Evolutionary conservation across 768 basidiomycete genomes (phyloP), one percentile per base, ranked within the genome.

Genomic region (Scleroderma citrinum): DNA sequence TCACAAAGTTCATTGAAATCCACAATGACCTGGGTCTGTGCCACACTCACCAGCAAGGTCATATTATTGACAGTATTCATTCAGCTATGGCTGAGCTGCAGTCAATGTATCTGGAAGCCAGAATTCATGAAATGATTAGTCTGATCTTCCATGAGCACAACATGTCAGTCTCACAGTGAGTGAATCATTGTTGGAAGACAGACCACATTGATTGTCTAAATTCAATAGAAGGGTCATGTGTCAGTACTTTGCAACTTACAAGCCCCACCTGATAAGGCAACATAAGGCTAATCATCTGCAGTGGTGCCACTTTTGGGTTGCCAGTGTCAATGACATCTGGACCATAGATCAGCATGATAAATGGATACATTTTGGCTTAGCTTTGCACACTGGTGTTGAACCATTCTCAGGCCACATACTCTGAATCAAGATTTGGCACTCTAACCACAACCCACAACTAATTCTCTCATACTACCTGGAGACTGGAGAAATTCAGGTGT

Each of bases 341-440:
- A n/a, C 19, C 3, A 17, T 39, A 3, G 37, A 39, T 21, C 37
- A 39, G 19, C 37, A 78, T 52, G 71, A 78, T 50, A 78, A 78
- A 43, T 76, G 70, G 70, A 57, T 59, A 32, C 48, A 57, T 5
- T 76, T 69, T 56, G 71, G 72, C 0, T 59, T 76, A 0, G 61
- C 49, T 19, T 55, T 71, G 39, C 59, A 65, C 36, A 20, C 54
- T 31, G 54, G 55, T 13, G 32, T 58, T 1, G 59, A 66, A 13
- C 57, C 56, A 7, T 56, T 50, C 16, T 17, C 52, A 5, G 59
- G 65, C 0, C 10, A 24, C 1, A 56, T 64, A 8, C 30, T 56
- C 14, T 67, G 61, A 58, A 14, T 60, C 20, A 45, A 52, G 35
- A 54, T 64, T 6, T 77, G 75, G 74, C 71, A 71, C 64, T 71